Base-by-base conservation (phyloP, 257 asterid species). In the Oldenlandia corymbosa region DNA sequence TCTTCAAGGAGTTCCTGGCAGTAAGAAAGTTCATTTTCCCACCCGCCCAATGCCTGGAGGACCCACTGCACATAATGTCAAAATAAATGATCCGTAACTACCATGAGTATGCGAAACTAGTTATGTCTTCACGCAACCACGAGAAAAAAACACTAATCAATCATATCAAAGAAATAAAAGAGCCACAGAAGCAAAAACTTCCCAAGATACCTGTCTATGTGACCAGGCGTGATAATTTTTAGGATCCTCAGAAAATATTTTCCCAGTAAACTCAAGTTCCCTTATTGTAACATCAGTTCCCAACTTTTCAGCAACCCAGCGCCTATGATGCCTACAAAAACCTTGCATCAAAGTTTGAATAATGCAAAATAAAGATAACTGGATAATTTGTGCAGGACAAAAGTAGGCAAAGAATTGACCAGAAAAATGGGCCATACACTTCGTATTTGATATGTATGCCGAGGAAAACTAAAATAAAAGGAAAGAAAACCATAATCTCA, bases 201-300 rank as follows among this genome's bases (percentile, higher is more conserved):
- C 53, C 16, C 62, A 52, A 52, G n/a, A 23, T 56, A 91, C 97
- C 95, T 91, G 98, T 81, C 99, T 82, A 75, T 93, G 97, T 65
- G 96, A 90, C 99, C 99, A 93, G 32, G 97, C 94, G 67, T 90
- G 99, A 83, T 93, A 93, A 71, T 93, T 68, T 77, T 93, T 93
- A 69, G 99, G 91, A 84, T 93, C 99, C 56, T 65, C 73, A 55
- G 74, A 46, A 70, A 93, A 85, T 50, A 85, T 77, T 76, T 74
- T 80, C 78, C 68, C 80, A 4, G 96, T 87, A 71, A 84, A 85
- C 71, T 89, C 88, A 52, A 87, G 94, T 80, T 93, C 99, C 76
- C 69, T 78, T 41, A 34, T 66, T 47, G 73, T 69, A 71, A 79
- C 75, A 62, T 53, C 73, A 39, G 69, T 42, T 64, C 99, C 96